Percentiles rank a stretch among this genome's conserved stretches.
These are phyloP conservation scores for Triticum turgidum DNA, from an alignment of 176 grass and related monocot species.

Conservation along the genomic window DNA sequence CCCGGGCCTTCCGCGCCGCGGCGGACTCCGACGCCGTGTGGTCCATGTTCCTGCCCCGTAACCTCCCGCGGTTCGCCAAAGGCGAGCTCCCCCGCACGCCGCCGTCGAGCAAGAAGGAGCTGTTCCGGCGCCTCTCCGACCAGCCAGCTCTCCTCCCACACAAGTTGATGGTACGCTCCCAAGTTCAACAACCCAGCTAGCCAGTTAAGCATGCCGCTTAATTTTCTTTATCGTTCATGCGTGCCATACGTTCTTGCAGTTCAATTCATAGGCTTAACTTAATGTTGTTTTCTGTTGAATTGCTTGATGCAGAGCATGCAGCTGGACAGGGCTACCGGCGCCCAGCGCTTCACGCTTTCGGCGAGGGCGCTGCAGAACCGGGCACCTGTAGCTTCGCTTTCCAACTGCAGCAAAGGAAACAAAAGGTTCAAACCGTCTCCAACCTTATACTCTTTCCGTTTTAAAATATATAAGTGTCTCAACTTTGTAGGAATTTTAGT, in stretches of 20 bases:
- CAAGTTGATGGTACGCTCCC: slow-evolving; percentile 25
- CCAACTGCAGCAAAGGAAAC: background rate
- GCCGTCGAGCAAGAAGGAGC: slow-evolving; percentile 36
- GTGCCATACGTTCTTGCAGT: too few relatives aligned
- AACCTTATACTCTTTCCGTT: background rate
- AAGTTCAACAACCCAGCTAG: too few relatives aligned
- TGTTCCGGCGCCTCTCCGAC: slow-evolving; percentile 46
- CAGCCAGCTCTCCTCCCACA: slow-evolving; percentile 35
- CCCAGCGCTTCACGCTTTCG: slow-evolving; percentile 60
- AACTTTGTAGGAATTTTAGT: too few relatives aligned
- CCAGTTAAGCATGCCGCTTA: too few relatives aligned
- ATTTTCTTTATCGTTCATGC: too few relatives aligned
- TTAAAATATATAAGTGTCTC: too few relatives aligned
- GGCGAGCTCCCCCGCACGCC: slow-evolving; percentile 10
- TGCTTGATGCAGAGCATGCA: slow-evolving; percentile 36
- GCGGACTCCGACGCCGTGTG: slow-evolving; percentile 61
- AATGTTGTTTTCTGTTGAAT: background rate
- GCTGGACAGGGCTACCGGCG: slow-evolving; percentile 47
- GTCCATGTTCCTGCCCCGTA: slow-evolving; percentile 41
- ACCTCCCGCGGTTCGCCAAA: slow-evolving; percentile 22
- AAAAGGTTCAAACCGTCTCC: slow-evolving; percentile 24
- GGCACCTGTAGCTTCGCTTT: slow-evolving; percentile 23
- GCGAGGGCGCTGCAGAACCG: slow-evolving; percentile 31
- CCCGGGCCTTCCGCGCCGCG: slow-evolving; percentile 43
- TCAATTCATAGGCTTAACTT: background rate